phyloP scores from a whole-genome alignment of 306 rosid species.

The Boehmeria nivea region DNA sequence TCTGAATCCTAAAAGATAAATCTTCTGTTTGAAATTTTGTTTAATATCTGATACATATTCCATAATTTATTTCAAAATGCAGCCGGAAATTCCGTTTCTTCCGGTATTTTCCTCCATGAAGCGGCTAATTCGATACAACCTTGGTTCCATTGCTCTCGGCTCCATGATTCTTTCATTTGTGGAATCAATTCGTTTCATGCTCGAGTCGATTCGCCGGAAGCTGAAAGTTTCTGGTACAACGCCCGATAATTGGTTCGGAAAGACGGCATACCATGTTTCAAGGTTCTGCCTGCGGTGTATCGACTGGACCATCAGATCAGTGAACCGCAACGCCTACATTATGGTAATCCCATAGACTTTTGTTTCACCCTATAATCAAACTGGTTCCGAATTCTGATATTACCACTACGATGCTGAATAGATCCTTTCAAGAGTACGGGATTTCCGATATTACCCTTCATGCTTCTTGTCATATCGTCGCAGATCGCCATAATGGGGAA shows the following conservation, averaged over 20 bases:
- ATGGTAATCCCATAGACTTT: constrained; percentile 52
- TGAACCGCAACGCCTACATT: constrained; percentile 91
- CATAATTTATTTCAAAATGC: constrained; percentile 27
- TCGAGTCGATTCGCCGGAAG: constrained; percentile 82
- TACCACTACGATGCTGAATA: too few species aligned
- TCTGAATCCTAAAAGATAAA: neutral
- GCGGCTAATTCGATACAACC: constrained; percentile 71
- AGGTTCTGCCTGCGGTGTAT: constrained; percentile 57
- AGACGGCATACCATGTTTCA: constrained; percentile 49
- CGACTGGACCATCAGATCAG: constrained; percentile 89
- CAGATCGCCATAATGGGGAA: constrained; percentile 94
- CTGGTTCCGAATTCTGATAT: too few species aligned
- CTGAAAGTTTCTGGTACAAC: constrained; percentile 53
- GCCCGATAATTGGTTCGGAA: constrained; percentile 61
- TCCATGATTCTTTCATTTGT: constrained; percentile 81
- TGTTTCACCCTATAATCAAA: too few species aligned
- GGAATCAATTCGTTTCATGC: constrained; percentile 85
- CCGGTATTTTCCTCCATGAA: constrained; percentile 90
- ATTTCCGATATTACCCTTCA: neutral
- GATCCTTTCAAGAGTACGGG: neutral
- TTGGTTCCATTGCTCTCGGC: constrained; percentile 92
- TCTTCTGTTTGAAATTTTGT: neutral
- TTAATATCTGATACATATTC: too few species aligned
- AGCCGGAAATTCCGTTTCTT: constrained; percentile 88
- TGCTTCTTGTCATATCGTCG: constrained; percentile 15